Evolutionary conservation across 2,329 filamentous ascomycete genomes (phyloP), one percentile per base, ranked within the genome.

Genomic region (Ilyonectria mors-panacis): DNA sequence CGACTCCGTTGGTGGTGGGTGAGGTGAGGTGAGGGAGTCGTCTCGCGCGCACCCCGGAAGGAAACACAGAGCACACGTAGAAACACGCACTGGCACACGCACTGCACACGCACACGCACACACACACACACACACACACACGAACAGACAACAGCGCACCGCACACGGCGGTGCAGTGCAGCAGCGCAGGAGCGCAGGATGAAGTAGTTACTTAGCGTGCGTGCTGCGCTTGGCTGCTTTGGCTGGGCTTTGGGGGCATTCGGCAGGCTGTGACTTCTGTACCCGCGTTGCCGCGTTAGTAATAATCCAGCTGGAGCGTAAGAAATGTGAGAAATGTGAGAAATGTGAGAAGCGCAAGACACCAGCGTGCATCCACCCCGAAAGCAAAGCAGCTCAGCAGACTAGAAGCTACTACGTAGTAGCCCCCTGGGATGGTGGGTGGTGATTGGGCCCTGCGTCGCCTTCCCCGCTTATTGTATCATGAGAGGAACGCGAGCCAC

Each of bases 391-490:
- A 73, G 66, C 70, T 73, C 69, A 73, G 62, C 65, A 73, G 67
- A 67, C 71, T 66, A 75, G 68, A 65, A 71, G 66, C 67, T 75
- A 26, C 26, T 26, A 26, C 26, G 26, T 26, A 26, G 26, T 26
- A 66, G 72, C 64, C 45, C 69, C 68, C 63, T 57, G 59, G 58
- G 61, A 59, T 70, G 73, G 71, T 69, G 71, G 61, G 65, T 33
- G 44, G 62, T 78, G 73, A 81, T 81, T 81, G 79, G 79, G 54
- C 53, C 39, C 58, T 56, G 54, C 54, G 19, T 50, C 21, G 56
- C 61, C 63, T 73, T 73, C 78, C 79, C 79, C 79, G 79, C 79
- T 81, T 80, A 79, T 78, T 79, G 76, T 80, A 78, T 80, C 79
- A 79, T 80, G 77, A 78, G 75, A 71, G 73, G 72, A 77, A 77